Percentiles rank a stretch among this genome's conserved stretches.
These are phyloP conservation scores for Macrocybe sp. DNA, from an alignment of 1,284 basidiomycete species.

Conservation along the genomic window DNA sequence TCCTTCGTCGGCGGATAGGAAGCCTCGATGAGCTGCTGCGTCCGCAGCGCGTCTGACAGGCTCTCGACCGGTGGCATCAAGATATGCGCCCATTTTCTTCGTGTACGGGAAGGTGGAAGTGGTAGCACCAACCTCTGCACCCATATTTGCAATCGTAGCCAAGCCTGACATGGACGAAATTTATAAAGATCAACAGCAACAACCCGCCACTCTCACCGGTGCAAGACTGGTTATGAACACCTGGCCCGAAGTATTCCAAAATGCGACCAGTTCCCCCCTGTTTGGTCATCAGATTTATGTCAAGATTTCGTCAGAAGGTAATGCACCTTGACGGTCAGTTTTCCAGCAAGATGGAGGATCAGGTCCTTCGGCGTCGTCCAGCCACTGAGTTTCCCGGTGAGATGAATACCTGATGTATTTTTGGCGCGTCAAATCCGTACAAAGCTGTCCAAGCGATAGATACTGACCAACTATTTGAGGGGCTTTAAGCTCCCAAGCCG, in stretches of 20 bases:
- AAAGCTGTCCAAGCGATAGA: neutral
- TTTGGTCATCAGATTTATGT: constrained; percentile 1
- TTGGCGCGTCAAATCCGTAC: constrained; percentile 1
- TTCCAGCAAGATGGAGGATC: constrained; percentile 92
- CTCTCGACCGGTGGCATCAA: constrained; percentile 87
- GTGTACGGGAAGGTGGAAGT: constrained; percentile 98
- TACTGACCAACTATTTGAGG: constrained; percentile 78
- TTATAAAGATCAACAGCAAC: neutral
- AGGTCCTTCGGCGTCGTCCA: constrained; percentile 98
- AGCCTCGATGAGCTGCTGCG: constrained; percentile 73
- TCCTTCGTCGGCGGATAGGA: constrained; percentile 80
- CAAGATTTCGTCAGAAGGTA: neutral
- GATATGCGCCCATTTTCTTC: constrained; percentile 83
- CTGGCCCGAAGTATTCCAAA: constrained; percentile 97
- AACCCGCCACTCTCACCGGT: constrained; percentile 53
- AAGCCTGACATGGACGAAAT: constrained; percentile 45
- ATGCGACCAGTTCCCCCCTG: constrained; percentile 95
- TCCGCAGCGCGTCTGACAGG: constrained; percentile 88
- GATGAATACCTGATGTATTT: constrained; percentile 59
- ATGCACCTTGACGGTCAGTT: constrained; percentile 86
- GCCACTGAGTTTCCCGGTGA: constrained; percentile 84
- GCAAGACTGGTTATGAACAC: constrained; percentile 87
- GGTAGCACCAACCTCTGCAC: constrained; percentile 98
- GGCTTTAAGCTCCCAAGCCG: constrained; percentile 98
- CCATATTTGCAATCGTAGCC: constrained; percentile 98